Conservation (phyloP, 495 filamentous ascomycete species). For the Lasiosphaeria miniovina region DNA sequence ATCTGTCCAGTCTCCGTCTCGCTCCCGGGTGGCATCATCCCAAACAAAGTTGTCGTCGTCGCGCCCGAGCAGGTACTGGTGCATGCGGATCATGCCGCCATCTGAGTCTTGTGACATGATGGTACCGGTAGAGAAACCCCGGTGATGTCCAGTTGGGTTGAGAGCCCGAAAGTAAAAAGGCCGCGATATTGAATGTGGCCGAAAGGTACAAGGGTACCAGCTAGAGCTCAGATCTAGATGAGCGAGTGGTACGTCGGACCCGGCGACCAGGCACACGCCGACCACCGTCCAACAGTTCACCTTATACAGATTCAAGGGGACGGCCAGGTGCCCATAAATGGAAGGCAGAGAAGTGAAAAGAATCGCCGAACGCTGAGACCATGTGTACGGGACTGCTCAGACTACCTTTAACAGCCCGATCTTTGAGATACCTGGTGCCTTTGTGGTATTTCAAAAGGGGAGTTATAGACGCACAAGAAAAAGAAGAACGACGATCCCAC, state of each 20-base stretch:
- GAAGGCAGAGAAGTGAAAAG: neutral
- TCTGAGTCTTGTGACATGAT: constrained; percentile 21
- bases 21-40: constrained; percentile 24
- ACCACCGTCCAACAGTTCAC: neutral
- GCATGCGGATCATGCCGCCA: constrained; percentile 22
- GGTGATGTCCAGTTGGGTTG: neutral
- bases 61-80: constrained; percentile 19
- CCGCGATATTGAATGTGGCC: too few species aligned
- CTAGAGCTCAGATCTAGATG: too few species aligned
- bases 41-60: constrained; percentile 29
- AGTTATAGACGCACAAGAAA: neutral
- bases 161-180: neutral
- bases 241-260: neutral
- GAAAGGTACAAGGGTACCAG: too few species aligned
- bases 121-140: neutral
- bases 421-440: neutral
- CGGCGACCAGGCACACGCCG: neutral
- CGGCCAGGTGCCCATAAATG: neutral
- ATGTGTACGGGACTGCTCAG: neutral
- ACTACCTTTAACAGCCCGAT: neutral
- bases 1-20: constrained; percentile 20
- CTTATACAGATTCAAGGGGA: neutral
- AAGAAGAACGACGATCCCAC: too few species aligned
- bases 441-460: neutral
- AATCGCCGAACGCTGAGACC: neutral